A percentile compares a stretch with the other conserved stretches of the same genome.
Conservation (phyloP, 2,329 filamentous ascomycete genomes). For the Ceratocystis lukuohia region DNA sequence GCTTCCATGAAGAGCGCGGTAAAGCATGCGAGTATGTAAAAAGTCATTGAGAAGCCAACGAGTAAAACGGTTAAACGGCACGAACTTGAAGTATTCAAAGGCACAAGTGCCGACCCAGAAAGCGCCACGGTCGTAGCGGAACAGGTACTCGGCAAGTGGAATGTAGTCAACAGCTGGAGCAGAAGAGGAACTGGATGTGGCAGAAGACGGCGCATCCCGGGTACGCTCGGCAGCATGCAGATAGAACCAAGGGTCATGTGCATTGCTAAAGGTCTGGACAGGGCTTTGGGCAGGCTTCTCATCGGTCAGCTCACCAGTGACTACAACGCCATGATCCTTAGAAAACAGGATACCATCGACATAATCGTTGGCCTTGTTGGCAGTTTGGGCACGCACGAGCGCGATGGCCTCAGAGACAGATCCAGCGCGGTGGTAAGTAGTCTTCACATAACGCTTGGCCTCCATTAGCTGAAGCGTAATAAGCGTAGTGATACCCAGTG, state of each 20-base stretch:
- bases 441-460: constrained; percentile 47
- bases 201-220: constrained; percentile 21
- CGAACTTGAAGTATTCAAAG: constrained; percentile 51
- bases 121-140: constrained; percentile 61
- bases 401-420: constrained; percentile 36
- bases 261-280: constrained; percentile 43
- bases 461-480: constrained; percentile 50
- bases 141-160: constrained; percentile 58
- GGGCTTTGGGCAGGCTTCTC: constrained; percentile 29
- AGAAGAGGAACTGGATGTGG: constrained; percentile 16
- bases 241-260: constrained; percentile 64
- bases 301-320: constrained; percentile 50
- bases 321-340: constrained; percentile 48
- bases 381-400: constrained; percentile 36
- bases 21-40: constrained; percentile 59
- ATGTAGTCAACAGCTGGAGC: constrained; percentile 39
- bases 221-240: constrained; percentile 48
- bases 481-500: constrained; percentile 53
- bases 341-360: constrained; percentile 60
- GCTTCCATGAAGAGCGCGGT: constrained; percentile 55
- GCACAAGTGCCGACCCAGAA: constrained; percentile 59
- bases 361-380: constrained; percentile 44
- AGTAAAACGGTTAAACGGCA: constrained; percentile 52
- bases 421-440: constrained; percentile 44
- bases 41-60: constrained; percentile 61